Evolutionary conservation across 495 filamentous ascomycete genomes (phyloP).

Genomic region (Aspergillus ostianus): DNA sequence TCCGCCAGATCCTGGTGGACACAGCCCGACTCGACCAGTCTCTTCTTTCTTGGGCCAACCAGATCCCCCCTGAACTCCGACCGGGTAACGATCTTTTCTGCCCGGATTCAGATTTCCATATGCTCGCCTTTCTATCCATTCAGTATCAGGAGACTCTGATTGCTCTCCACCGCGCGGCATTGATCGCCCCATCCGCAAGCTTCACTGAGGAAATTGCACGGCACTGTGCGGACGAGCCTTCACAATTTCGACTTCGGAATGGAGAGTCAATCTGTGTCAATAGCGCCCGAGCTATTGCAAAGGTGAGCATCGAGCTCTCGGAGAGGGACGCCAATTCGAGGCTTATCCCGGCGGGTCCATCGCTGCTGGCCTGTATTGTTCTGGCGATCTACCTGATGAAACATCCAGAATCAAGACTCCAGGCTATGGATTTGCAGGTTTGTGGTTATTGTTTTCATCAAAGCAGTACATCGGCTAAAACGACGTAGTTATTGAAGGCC

Average conservation of each 20-base stretch:
- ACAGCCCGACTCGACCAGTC: slow-evolving; percentile 10
- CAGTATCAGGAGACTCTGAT: slow-evolving; percentile 14
- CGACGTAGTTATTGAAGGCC: slow-evolving; percentile 8
- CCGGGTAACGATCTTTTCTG: slow-evolving; percentile 16
- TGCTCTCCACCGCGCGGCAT: slow-evolving; percentile 15
- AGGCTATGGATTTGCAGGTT: slow-evolving; percentile 13
- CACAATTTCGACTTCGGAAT: slow-evolving; percentile 6
- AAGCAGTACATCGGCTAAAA: neutral
- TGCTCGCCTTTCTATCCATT: slow-evolving; percentile 13
- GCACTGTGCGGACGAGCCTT: slow-evolving; percentile 11
- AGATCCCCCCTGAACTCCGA: slow-evolving; percentile 10
- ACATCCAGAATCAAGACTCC: slow-evolving; percentile 4
- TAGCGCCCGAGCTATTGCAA: slow-evolving; percentile 18
- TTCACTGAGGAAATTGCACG: slow-evolving; percentile 9
- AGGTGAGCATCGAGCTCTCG: slow-evolving; percentile 14
- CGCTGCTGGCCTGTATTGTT: slow-evolving; percentile 13
- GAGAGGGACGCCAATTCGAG: slow-evolving; percentile 4
- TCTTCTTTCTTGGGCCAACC: slow-evolving; percentile 11
- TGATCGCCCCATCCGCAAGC: slow-evolving; percentile 13
- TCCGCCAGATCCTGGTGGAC: slow-evolving; percentile 15
- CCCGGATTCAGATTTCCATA: slow-evolving; percentile 7
- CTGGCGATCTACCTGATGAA: slow-evolving; percentile 19
- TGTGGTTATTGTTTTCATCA: too few relatives aligned
- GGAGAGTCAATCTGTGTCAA: slow-evolving; percentile 16
- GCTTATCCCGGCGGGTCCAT: slow-evolving; percentile 7